phyloP scores from a whole-genome alignment of 2,329 filamentous ascomycete genomes.

The Trichoderma koningii region DNA sequence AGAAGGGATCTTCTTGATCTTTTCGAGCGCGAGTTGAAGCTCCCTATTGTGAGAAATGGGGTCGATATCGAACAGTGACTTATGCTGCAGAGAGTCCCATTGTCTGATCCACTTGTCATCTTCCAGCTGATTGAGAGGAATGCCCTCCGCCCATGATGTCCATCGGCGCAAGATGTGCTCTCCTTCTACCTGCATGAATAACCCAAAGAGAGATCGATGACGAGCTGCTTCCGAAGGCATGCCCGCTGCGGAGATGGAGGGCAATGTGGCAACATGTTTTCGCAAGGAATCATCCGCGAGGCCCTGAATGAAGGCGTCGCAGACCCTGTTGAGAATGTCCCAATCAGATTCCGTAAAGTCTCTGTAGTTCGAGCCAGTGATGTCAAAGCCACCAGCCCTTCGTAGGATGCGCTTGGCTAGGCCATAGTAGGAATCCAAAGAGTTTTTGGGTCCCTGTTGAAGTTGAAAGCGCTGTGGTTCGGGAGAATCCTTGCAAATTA shows the following conservation, averaged over 20 bases:
- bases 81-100: conserved; percentile 52
- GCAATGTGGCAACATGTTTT: conserved; percentile 47
- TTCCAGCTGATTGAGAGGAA: conserved; percentile 33
- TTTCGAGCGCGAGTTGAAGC: conserved; percentile 51
- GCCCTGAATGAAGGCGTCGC: conserved; percentile 56
- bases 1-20: conserved; percentile 54
- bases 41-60: conserved; percentile 56
- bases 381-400: conserved; percentile 52
- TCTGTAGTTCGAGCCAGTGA: conserved; percentile 49
- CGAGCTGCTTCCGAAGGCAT: conserved; percentile 33
- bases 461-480: conserved; percentile 39
- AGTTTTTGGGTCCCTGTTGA: conserved; percentile 47
- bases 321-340: conserved; percentile 54
- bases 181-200: conserved; percentile 58
- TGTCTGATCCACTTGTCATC: conserved; percentile 42
- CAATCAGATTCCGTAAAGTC: conserved; percentile 50
- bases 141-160: conserved; percentile 34
- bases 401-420: conserved; percentile 54
- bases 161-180: conserved; percentile 52
- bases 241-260: conserved; percentile 49
- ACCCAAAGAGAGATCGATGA: conserved; percentile 55
- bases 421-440: conserved; percentile 50
- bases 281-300: conserved; percentile 52
- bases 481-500: conserved; percentile 29
- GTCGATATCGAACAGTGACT: conserved; percentile 46